phyloP scores from a whole-genome alignment of 306 rosid genomes.

The Lagenaria siceraria region DNA sequence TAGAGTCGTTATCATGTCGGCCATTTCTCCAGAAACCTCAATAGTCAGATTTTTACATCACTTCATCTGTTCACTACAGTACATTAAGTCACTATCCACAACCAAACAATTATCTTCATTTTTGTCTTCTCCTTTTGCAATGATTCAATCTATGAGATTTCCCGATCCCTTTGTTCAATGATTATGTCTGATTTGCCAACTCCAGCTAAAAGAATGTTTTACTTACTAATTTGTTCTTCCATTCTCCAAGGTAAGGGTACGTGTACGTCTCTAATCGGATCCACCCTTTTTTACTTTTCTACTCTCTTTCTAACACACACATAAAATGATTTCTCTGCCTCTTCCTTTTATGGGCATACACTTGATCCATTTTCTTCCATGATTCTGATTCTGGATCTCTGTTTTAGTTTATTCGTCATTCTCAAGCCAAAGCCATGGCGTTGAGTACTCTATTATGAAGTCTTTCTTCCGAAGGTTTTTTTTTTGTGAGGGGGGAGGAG shows the following conservation, averaged over 20 bases:
- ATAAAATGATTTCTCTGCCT: neutral
- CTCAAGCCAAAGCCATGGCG: neutral
- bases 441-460: neutral
- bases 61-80: neutral
- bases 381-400: neutral
- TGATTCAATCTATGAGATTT: neutral
- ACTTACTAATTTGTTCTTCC: neutral
- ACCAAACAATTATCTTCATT: neutral
- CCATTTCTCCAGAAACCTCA: neutral
- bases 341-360: neutral
- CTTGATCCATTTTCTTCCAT: neutral
- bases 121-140: neutral
- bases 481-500: neutral
- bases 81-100: neutral
- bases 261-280: neutral
- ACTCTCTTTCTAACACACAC: neutral
- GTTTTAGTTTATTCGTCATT: neutral
- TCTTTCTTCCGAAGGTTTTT: neutral
- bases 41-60: neutral
- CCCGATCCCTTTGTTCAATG: neutral
- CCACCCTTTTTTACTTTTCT: neutral
- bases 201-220: neutral
- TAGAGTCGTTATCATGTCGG: neutral
- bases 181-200: no score
- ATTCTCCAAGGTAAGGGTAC: neutral